These are phyloP conservation scores for Coriaria nepalensis DNA, from an alignment of 306 rosid species.

Conservation along the genomic window DNA sequence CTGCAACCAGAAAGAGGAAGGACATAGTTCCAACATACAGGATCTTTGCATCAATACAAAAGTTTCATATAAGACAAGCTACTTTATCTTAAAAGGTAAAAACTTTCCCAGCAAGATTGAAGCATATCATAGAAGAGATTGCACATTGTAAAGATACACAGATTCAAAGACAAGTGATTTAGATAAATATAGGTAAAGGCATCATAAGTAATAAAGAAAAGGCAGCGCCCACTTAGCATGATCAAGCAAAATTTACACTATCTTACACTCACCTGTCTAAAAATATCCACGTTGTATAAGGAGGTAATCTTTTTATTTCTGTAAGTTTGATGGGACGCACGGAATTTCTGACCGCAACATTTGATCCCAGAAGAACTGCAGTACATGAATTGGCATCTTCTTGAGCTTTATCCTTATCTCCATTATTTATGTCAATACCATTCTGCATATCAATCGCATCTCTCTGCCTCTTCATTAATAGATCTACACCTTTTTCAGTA, in stretches of 20 bases:
- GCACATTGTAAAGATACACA: too few relatives aligned
- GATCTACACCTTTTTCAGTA: conserved; percentile 33
- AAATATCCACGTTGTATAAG: conserved; percentile 96
- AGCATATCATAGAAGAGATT: too few relatives aligned
- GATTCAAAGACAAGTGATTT: too few relatives aligned
- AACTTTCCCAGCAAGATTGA: too few relatives aligned
- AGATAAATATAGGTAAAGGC: too few relatives aligned
- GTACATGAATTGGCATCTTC: conserved; percentile 69
- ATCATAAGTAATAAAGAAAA: too few relatives aligned
- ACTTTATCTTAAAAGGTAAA: too few relatives aligned
- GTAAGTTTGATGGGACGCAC: conserved; percentile 85
- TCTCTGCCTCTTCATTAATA: conserved; percentile 65
- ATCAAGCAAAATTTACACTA: conserved; percentile 13
- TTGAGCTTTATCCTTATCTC: conserved; percentile 43
- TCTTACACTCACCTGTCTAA: conserved; percentile 66
- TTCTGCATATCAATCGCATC: conserved; percentile 83
- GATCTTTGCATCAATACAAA: background rate
- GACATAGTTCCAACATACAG: background rate
- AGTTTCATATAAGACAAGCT: too few relatives aligned
- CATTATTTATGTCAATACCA: conserved; percentile 50
- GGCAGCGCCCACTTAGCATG: background rate
- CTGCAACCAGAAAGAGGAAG: background rate
- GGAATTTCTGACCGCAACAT: conserved; percentile 80
- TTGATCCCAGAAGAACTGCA: conserved; percentile 91
- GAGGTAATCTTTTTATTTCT: conserved; percentile 75